Conservation (phyloP, 2,329 filamentous ascomycete genomes). For the Colletotrichum gigasporum region DNA sequence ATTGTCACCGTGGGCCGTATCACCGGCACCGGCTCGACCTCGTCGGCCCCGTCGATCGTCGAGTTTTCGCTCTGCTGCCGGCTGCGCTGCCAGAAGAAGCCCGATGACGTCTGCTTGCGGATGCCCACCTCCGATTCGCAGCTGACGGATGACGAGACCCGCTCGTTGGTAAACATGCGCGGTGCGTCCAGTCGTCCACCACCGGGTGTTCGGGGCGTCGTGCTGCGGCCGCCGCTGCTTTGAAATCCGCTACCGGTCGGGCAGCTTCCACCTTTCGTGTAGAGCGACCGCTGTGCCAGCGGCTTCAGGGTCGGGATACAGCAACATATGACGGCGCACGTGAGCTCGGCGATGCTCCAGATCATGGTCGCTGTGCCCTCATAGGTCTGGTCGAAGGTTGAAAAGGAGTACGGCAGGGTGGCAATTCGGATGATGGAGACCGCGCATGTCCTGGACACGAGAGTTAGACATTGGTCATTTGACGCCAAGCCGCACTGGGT, state of each 20-base stretch:
- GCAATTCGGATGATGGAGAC: conserved; percentile 40
- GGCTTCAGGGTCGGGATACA: conserved; percentile 50
- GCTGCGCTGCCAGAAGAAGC: conserved; percentile 16
- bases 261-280: background rate
- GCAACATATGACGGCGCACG: conserved; percentile 49
- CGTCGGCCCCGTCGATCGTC: background rate
- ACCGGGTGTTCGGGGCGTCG: background rate
- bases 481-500: background rate
- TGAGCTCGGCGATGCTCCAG: conserved; percentile 51
- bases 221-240: background rate
- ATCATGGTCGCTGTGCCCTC: conserved; percentile 42
- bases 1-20: background rate
- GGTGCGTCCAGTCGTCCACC: no score
- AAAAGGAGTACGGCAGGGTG: conserved; percentile 39
- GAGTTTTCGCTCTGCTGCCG: conserved; percentile 16
- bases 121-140: conserved; percentile 4
- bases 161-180: background rate
- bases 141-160: conserved; percentile 7
- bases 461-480: background rate
- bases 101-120: conserved; percentile 8
- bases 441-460: conserved; percentile 3
- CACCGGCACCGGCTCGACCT: conserved; percentile 7
- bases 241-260: background rate
- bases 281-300: conserved; percentile 13
- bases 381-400: conserved; percentile 42